phyloP scores from a whole-genome alignment of 495 filamentous ascomycete species.

The Pseudoneurospora amorphoporcata region DNA sequence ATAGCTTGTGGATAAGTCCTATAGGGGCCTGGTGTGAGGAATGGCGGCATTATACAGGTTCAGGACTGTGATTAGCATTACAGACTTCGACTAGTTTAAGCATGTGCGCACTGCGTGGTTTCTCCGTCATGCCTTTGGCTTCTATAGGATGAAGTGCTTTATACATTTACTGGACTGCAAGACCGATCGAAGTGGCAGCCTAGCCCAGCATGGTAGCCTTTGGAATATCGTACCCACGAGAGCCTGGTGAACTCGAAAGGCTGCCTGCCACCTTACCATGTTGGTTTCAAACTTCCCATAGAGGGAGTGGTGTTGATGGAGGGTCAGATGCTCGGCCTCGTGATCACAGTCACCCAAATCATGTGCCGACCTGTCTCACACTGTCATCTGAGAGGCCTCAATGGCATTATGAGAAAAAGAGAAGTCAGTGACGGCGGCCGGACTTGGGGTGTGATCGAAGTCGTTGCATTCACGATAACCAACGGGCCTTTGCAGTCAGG shows the following conservation, averaged over 20 bases:
- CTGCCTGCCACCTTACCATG: not conserved
- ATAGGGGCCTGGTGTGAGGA: not conserved
- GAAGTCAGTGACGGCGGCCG: not conserved
- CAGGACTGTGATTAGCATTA: not conserved
- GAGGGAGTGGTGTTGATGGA: not conserved
- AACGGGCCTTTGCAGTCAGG: not conserved
- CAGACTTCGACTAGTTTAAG: not conserved
- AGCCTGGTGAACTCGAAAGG: not conserved
- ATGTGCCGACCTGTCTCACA: conserved; percentile 18
- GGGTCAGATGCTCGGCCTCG: not conserved
- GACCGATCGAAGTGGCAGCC: not conserved
- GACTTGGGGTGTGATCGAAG: not conserved
- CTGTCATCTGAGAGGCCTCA: not conserved
- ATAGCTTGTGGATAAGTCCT: not conserved
- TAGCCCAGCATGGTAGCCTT: not conserved
- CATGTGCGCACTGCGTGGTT: not conserved
- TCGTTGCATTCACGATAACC: not conserved
- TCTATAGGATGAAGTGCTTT: not conserved
- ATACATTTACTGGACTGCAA: not conserved
- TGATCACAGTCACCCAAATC: conserved; percentile 5
- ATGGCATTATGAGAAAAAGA: not conserved
- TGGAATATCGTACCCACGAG: not conserved
- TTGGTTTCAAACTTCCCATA: not conserved
- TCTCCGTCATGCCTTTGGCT: not conserved
- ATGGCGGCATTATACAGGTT: not conserved